Evolutionary conservation across 2,329 filamentous ascomycete species (phyloP).

Genomic region (Aspergillus nomiae): DNA sequence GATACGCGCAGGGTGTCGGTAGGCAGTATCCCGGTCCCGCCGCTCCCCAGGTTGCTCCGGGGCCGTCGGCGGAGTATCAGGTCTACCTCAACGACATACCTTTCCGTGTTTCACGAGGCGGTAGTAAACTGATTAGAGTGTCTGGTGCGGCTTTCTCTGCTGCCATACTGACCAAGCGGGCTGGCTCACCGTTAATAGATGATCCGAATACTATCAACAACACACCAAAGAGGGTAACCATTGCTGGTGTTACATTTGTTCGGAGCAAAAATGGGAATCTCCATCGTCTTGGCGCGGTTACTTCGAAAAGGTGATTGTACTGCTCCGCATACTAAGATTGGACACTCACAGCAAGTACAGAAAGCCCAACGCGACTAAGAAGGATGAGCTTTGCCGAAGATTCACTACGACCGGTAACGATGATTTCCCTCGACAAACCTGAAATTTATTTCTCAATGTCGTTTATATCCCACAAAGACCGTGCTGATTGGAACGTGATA

Average conservation of each 20-base stretch:
- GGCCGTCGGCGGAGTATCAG: conserved; percentile 56
- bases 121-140: conserved; percentile 78
- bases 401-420: conserved; percentile 58
- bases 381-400: conserved; percentile 72
- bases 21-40: conserved; percentile 20
- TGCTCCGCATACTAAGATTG: conserved; percentile 15
- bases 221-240: conserved; percentile 71
- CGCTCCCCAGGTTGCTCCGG: conserved; percentile 25
- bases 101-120: conserved; percentile 73
- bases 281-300: conserved; percentile 73
- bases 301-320: conserved; percentile 70
- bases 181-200: conserved; percentile 53
- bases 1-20: conserved; percentile 39
- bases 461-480: background rate
- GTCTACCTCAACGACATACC: conserved; percentile 70
- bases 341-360: conserved; percentile 26
- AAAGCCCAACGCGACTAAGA: conserved; percentile 58
- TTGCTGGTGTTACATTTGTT: conserved; percentile 80
- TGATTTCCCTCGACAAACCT: conserved; percentile 32
- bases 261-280: conserved; percentile 88
- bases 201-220: conserved; percentile 62
- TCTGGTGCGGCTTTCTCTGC: conserved; percentile 59
- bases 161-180: conserved; percentile 19
- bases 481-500: conserved; percentile 37
- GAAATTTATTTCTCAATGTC: background rate